These are phyloP conservation scores for Martiniozyma asiatica DNA, from an alignment of 1,139 yeast genomes.

Conservation along the genomic window DNA sequence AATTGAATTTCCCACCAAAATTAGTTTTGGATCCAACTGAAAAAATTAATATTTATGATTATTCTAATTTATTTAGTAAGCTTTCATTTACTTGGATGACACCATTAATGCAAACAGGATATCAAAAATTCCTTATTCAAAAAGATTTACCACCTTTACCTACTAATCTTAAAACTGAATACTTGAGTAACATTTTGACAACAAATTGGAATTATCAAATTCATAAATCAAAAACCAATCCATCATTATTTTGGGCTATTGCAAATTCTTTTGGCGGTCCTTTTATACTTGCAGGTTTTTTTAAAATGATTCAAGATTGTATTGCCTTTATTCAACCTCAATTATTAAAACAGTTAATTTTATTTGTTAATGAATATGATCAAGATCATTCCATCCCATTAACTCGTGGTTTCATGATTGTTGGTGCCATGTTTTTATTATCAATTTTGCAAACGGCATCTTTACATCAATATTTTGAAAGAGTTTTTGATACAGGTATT, in stretches of 20 bases:
- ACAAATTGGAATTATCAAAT: conserved; percentile 48
- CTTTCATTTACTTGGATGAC: conserved; percentile 90
- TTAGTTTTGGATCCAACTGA: conserved; percentile 28
- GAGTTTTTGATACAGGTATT: conserved; percentile 86
- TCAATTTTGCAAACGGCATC: conserved; percentile 75
- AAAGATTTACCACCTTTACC: conserved; percentile 79
- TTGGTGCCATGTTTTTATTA: conserved; percentile 71
- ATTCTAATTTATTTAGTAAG: conserved; percentile 70
- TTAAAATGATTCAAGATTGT: conserved; percentile 67
- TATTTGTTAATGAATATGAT: conserved; percentile 71
- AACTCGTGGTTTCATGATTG: conserved; percentile 73
- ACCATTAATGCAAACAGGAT: conserved; percentile 78
- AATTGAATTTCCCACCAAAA: conserved; percentile 32
- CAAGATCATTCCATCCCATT: conserved; percentile 41
- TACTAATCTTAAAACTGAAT: conserved; percentile 40
- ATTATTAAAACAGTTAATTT: conserved; percentile 59
- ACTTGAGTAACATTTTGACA: conserved; percentile 38
- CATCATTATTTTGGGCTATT: conserved; percentile 59
- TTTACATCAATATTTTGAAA: conserved; percentile 86
- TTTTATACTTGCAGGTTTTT: conserved; percentile 62
- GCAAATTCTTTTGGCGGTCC: conserved; percentile 58
- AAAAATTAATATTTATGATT: conserved; percentile 54
- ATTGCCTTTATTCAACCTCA: conserved; percentile 88
- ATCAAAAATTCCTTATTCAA: conserved; percentile 57
- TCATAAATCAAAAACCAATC: conserved; percentile 27